Percentiles rank a stretch among this genome's conserved stretches.
Evolutionary conservation across 1,284 basidiomycete genomes (phyloP).

Genomic region (Trichosporon inkin): DNA sequence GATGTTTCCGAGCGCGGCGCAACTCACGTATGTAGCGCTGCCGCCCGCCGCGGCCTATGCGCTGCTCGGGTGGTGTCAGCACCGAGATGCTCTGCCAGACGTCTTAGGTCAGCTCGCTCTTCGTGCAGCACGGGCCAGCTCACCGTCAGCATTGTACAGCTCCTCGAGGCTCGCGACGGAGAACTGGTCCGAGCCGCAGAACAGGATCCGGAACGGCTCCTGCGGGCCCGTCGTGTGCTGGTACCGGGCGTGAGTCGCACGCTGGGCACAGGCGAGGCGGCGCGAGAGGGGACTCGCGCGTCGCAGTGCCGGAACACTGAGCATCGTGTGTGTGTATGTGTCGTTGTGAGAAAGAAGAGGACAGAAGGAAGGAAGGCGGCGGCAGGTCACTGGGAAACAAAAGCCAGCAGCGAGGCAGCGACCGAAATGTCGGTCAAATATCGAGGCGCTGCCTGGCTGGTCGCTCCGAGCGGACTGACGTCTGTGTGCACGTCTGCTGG

Average conservation of each 20-base stretch:
- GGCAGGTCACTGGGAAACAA: too few relatives aligned
- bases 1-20: neutral
- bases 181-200: conserved; percentile 52
- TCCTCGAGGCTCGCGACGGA: conserved; percentile 46
- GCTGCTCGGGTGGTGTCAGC: conserved; percentile 33
- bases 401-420: too few relatives aligned
- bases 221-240: conserved; percentile 6
- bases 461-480: too few relatives aligned
- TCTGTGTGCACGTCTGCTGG: too few relatives aligned
- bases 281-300: neutral
- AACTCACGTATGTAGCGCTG: conserved; percentile 23
- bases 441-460: too few relatives aligned
- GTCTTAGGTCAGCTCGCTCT: conserved; percentile 26
- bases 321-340: neutral
- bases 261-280: neutral
- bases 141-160: conserved; percentile 33
- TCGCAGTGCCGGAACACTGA: neutral
- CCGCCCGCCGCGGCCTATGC: conserved; percentile 27
- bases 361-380: too few relatives aligned
- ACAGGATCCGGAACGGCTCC: conserved; percentile 48
- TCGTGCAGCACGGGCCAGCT: conserved; percentile 5
- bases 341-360: neutral
- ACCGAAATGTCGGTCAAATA: neutral
- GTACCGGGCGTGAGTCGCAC: neutral
- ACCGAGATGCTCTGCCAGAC: conserved; percentile 43